These are phyloP conservation scores for Microdochium paspali DNA, from an alignment of 2,329 filamentous ascomycete genomes.

Conservation along the genomic window DNA sequence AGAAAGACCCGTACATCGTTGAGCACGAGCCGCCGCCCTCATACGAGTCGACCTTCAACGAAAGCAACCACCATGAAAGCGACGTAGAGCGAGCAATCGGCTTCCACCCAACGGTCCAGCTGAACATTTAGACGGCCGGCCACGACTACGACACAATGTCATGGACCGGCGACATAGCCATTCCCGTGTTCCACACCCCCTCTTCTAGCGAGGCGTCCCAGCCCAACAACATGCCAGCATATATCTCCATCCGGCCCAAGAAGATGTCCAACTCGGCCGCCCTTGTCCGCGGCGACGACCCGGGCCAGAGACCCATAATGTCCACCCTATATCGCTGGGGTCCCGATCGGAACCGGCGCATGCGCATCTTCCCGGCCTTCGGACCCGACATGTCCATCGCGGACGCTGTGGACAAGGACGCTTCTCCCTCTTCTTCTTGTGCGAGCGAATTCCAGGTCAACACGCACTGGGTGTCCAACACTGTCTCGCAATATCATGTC, in stretches of 20 bases:
- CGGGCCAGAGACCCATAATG: slow-evolving; percentile 8
- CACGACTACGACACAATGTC: slow-evolving; percentile 3
- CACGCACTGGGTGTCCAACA: slow-evolving; percentile 4
- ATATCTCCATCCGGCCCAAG: slow-evolving; percentile 2
- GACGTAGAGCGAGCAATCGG: neutral
- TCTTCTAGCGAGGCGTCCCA: too few relatives aligned
- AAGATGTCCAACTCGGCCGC: slow-evolving; percentile 2
- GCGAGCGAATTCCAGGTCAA: slow-evolving; percentile 4
- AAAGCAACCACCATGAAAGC: neutral
- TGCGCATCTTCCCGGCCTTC: slow-evolving; percentile 3
- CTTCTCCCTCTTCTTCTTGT: neutral
- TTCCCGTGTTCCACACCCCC: slow-evolving; percentile 2
- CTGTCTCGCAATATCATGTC: too few relatives aligned
- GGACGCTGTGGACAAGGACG: slow-evolving; percentile 4
- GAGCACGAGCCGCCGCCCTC: neutral
- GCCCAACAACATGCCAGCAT: neutral
- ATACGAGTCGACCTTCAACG: neutral
- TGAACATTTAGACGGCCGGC: slow-evolving; percentile 10
- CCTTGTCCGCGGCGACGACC: slow-evolving; percentile 7
- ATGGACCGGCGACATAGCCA: slow-evolving; percentile 1
- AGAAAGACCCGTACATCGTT: neutral
- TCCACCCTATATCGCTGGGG: slow-evolving; percentile 7
- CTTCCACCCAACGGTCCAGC: slow-evolving; percentile 1
- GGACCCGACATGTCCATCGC: slow-evolving; percentile 2
- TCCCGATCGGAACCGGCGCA: slow-evolving; percentile 4